Evolutionary conservation across 2,329 filamentous ascomycete genomes (phyloP).

Genomic region (Emmonsiellopsis sp.): DNA sequence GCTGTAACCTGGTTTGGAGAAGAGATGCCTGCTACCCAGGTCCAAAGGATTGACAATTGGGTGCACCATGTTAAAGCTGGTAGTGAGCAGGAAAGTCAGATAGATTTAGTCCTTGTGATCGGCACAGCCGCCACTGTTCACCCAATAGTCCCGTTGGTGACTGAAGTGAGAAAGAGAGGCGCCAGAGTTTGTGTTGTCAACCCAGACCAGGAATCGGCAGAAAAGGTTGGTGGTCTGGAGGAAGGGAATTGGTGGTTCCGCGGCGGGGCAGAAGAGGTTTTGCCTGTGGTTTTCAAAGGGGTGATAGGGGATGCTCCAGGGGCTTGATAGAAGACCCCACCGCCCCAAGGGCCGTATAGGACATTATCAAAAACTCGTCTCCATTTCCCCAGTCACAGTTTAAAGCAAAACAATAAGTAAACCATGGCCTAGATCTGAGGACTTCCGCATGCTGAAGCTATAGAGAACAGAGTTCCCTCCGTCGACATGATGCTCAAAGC

Average conservation of each 20-base stretch:
- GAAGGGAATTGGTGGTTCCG: conserved; percentile 2
- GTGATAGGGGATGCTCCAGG: not conserved
- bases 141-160: not conserved
- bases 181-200: conserved; percentile 1
- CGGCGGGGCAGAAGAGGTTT: not conserved
- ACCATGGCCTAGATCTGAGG: too few species aligned
- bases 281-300: conserved; percentile 1
- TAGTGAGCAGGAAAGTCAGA: not conserved
- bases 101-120: conserved; percentile 1
- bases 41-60: not conserved
- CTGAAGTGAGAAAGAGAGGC: not conserved
- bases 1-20: not conserved
- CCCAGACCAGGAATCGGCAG: not conserved
- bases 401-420: too few species aligned
- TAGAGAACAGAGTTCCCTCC: too few species aligned
- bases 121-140: conserved; percentile 1
- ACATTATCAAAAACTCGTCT: too few species aligned
- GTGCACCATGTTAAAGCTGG: not conserved
- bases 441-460: too few species aligned
- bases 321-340: too few species aligned
- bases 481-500: too few species aligned
- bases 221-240: not conserved
- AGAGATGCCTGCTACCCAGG: not conserved
- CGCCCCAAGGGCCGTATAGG: too few species aligned
- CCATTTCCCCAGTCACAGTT: too few species aligned